A percentile compares a stretch with the other conserved stretches of the same genome.
These are phyloP conservation scores for Aspergillus oerlinghausenensis DNA, from an alignment of 2,329 filamentous ascomycete genomes.

Conservation along the genomic window DNA sequence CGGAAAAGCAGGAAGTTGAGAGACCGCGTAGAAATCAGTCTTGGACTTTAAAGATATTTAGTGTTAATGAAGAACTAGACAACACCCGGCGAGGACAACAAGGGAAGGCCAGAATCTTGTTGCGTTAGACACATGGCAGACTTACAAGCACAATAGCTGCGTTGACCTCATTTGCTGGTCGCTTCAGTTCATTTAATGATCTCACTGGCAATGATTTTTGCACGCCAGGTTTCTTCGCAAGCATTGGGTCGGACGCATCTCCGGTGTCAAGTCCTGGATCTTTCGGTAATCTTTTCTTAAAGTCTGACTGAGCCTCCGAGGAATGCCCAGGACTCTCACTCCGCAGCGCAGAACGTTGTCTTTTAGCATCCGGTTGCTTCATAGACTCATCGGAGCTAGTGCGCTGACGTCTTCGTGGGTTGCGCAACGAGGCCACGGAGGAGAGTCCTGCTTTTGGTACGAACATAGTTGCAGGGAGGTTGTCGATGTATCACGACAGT, in stretches of 20 bases:
- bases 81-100: neutral
- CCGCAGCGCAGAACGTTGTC: slow-evolving; percentile 42
- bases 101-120: neutral
- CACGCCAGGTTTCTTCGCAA: slow-evolving; percentile 14
- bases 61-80: slow-evolving; percentile 8
- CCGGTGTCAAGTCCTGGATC: slow-evolving; percentile 8
- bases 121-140: slow-evolving; percentile 1
- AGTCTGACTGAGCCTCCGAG: slow-evolving; percentile 15
- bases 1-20: slow-evolving; percentile 77
- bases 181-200: slow-evolving; percentile 35
- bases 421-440: slow-evolving; percentile 27
- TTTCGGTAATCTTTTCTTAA: slow-evolving; percentile 13
- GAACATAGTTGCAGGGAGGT: slow-evolving; percentile 29
- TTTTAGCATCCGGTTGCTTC: slow-evolving; percentile 43
- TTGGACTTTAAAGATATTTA: slow-evolving; percentile 56
- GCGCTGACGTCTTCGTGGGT: slow-evolving; percentile 37
- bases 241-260: slow-evolving; percentile 9
- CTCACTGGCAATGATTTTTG: slow-evolving; percentile 35
- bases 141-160: slow-evolving; percentile 35
- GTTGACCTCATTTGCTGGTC: slow-evolving; percentile 24
- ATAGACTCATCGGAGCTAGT: slow-evolving; percentile 43
- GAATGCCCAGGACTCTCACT: slow-evolving; percentile 30
- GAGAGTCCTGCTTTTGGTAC: slow-evolving; percentile 29
- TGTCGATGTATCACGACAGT: neutral
- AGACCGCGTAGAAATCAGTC: slow-evolving; percentile 79